Evolutionary conservation across 768 basidiomycete genomes (phyloP), one percentile per base, ranked within the genome.

Genomic region (Sutorius australiensis): DNA sequence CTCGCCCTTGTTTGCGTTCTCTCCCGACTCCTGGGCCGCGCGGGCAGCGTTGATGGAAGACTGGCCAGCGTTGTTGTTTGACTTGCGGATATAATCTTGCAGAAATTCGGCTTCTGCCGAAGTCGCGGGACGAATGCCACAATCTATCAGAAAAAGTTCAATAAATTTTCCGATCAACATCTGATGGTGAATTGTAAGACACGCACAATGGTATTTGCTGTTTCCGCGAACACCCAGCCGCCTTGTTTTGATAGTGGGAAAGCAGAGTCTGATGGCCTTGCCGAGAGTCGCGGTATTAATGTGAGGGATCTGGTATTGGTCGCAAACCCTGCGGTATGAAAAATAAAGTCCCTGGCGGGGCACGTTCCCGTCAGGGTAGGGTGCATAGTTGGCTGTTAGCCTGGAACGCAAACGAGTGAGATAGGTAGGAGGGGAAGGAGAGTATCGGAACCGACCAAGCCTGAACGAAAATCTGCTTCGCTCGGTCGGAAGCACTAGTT

Each of bases 211-310:
- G 73, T 95, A 95, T 79, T 94, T 95, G 75, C 89, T 92, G 76
- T 95, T 94, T 46, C 93, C 93, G 72, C 94, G 77, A 54, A 92
- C 92, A 54, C 94, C 94, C 54, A 97, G 73, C 53, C 94, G 87
- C 60, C 94, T 80, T 46, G 94, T 95, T 80, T 93, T 95, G 79
- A 97, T 94, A 57, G 88, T 90, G 45, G 91, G 91, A 74, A 93
- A 97, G 69, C 92, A 94, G 50, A 90, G 81, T 57, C 92, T 81
- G 65, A 97, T 93, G 42, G 93, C 92, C 72, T 97, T 97, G 56
- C 94, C 94, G 62, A 97, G 80, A 1, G 93, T 93, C 60, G 94
- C 94, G 34, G 93, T 92, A 77, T 95, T 97, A 76, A 95, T 92
- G 66, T 95, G 91, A 48, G 89, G 90, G 55, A 94, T 89, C 47